Conservation (phyloP, 2,329 filamentous ascomycete genomes). For the Fusarium paranaense region DNA sequence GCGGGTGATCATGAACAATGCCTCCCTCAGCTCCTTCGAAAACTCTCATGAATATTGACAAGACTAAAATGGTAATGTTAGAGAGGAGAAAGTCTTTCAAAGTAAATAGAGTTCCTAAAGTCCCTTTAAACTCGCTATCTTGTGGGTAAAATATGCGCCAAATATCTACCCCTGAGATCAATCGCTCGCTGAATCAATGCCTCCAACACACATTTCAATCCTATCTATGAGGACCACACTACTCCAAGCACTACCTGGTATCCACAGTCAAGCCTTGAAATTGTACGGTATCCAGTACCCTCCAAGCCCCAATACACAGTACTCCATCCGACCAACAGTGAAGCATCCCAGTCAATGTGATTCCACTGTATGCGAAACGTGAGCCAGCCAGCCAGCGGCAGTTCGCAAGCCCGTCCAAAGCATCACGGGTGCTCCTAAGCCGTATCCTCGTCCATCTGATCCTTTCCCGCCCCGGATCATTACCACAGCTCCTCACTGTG, state of each 20-base stretch:
- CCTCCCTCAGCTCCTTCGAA: neutral
- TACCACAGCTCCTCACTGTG: slow-evolving; percentile 32
- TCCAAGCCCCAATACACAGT: neutral
- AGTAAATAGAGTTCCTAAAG: neutral
- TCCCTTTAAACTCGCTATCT: neutral
- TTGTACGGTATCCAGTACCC: neutral
- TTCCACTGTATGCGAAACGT: slow-evolving; percentile 4
- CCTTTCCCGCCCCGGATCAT: neutral
- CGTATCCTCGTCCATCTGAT: neutral
- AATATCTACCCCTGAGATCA: neutral
- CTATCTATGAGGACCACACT: neutral
- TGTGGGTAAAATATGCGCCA: neutral
- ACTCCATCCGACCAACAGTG: neutral
- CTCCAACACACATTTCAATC: neutral
- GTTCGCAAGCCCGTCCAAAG: neutral
- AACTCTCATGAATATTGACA: neutral
- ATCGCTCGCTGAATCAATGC: slow-evolving; percentile 1
- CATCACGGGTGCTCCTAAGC: neutral
- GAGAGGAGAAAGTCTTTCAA: neutral
- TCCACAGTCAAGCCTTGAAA: neutral
- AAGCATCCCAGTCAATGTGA: neutral
- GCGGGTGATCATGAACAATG: neutral
- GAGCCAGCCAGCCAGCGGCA: slow-evolving; percentile 28
- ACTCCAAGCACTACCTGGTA: neutral
- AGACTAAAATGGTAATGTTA: neutral